Percentiles rank a stretch among this genome's conserved stretches.
Evolutionary conservation across 306 rosid genomes (phyloP).

Genomic region (peach (Prunus persica)): DNA sequence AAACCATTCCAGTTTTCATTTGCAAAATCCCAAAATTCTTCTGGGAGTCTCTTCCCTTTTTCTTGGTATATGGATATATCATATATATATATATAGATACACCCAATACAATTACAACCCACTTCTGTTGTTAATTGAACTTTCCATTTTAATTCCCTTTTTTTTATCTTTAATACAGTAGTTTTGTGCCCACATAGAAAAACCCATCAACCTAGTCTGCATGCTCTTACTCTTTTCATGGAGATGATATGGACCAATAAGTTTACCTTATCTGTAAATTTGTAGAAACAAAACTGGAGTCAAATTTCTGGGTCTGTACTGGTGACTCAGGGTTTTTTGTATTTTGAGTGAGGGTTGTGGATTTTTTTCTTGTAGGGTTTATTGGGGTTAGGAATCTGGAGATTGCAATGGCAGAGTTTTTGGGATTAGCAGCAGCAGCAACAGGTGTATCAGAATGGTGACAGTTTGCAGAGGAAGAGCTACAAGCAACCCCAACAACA

Average conservation of each 20-base stretch:
- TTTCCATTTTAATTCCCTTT: not conserved
- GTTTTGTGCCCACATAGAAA: conserved; percentile 22
- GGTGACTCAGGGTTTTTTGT: not conserved
- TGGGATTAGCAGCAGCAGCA: conserved; percentile 42
- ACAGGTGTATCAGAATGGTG: conserved; percentile 32
- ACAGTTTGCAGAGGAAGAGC: conserved; percentile 31
- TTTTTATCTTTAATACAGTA: not conserved
- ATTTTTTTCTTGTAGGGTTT: conserved; percentile 17
- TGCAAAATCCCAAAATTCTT: not conserved
- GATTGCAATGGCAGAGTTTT: conserved; percentile 47
- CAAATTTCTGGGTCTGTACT: conserved; percentile 6
- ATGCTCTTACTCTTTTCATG: not conserved
- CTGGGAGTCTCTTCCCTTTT: not conserved
- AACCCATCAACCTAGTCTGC: conserved; percentile 22
- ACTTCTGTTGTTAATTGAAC: not conserved
- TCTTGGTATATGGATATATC: not conserved
- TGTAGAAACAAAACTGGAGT: conserved; percentile 1
- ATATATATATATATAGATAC: too few species aligned
- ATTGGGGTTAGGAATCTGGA: conserved; percentile 45
- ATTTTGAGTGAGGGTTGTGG: conserved; percentile 24
- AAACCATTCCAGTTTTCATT: not conserved
- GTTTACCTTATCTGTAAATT: not conserved
- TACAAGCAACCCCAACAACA: conserved; percentile 18
- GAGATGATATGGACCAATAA: not conserved
- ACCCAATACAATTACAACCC: not conserved